Evolutionary conservation across 257 asterid genomes (phyloP).

Genomic region (Primulina tabacum): DNA sequence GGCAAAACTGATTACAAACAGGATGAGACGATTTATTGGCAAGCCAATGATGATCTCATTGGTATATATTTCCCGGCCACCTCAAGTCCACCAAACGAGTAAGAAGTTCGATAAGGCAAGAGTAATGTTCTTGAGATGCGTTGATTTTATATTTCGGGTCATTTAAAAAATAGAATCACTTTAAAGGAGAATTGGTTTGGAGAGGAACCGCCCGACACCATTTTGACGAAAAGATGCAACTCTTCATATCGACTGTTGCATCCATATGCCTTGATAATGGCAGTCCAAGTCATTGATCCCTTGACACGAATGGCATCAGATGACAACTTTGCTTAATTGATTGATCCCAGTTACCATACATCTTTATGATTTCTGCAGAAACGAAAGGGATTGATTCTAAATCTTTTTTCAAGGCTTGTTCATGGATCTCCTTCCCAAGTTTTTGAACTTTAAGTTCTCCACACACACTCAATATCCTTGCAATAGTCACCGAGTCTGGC

Average conservation of each 20-base stretch:
- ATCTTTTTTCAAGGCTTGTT: constrained; percentile 62
- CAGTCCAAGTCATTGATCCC: constrained; percentile 85
- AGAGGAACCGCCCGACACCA: constrained; percentile 59
- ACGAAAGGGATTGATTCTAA: constrained; percentile 56
- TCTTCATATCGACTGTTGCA: constrained; percentile 40
- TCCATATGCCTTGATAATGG: constrained; percentile 71
- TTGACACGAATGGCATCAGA: constrained; percentile 56
- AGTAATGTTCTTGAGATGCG: constrained; percentile 70
- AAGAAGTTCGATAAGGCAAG: constrained; percentile 52
- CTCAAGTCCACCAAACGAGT: constrained; percentile 39
- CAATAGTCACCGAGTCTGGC: constrained; percentile 85
- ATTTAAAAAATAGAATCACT: constrained; percentile 30
- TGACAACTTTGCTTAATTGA: constrained; percentile 50
- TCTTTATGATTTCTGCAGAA: constrained; percentile 62
- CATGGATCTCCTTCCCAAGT: constrained; percentile 77
- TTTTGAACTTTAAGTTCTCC: constrained; percentile 44
- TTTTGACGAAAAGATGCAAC: constrained; percentile 50
- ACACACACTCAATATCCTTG: constrained; percentile 58
- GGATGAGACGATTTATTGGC: constrained; percentile 6
- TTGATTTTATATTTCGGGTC: constrained; percentile 39
- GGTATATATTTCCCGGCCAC: constrained; percentile 60
- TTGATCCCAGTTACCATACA: constrained; percentile 64
- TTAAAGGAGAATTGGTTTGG: constrained; percentile 75
- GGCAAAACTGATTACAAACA: background rate
- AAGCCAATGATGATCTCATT: constrained; percentile 39